These are phyloP conservation scores for Nelumbo lutea DNA, from an alignment of 164 flowering plant genomes.

Conservation along the genomic window DNA sequence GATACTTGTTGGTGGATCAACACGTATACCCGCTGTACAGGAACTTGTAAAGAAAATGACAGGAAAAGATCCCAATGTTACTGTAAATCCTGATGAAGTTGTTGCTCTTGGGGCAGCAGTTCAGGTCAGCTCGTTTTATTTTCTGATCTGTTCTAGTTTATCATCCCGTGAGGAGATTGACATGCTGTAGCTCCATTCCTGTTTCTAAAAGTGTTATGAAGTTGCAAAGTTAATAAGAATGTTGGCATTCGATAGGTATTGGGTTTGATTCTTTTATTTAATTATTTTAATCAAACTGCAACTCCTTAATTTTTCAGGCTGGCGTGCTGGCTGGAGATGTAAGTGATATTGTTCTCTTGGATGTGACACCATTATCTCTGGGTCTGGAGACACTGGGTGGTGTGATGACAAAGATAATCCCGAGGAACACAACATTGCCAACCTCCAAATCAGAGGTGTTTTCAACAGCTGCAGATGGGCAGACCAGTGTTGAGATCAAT, in stretches of 20 bases:
- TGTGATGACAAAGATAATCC: conserved; percentile 65
- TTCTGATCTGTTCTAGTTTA: neutral
- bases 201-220: no score
- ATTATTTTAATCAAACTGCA: no score
- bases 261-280: no score
- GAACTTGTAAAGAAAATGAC: conserved; percentile 71
- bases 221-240: no score
- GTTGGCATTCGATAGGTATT: no score
- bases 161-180: neutral
- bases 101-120: conserved; percentile 94
- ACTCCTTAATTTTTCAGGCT: conserved; percentile 35
- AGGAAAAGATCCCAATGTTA: conserved; percentile 72
- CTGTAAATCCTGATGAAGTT: conserved; percentile 87
- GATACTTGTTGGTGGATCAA: conserved; percentile 80
- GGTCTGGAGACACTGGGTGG: conserved; percentile 79
- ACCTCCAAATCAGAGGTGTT: conserved; percentile 82
- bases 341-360: conserved; percentile 73
- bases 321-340: conserved; percentile 79
- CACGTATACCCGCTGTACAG: conserved; percentile 80
- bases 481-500: conserved; percentile 77
- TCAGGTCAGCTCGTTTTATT: conserved; percentile 40
- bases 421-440: conserved; percentile 69
- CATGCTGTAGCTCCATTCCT: no score
- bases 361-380: conserved; percentile 59
- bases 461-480: conserved; percentile 82